Conservation (phyloP, 768 basidiomycete genomes). For the Suillus fuscotomentosus region DNA sequence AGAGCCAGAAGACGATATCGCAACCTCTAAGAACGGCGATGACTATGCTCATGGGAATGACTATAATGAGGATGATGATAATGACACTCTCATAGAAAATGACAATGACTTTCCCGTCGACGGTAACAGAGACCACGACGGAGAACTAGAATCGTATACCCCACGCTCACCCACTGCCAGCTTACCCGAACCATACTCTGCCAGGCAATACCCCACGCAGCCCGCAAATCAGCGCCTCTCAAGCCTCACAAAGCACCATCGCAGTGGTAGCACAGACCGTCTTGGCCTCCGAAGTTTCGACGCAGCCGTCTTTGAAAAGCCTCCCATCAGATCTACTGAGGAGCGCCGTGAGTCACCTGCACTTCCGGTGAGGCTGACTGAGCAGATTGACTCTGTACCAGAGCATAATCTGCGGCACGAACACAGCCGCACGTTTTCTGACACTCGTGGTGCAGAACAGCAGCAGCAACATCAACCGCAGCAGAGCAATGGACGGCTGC, state of each 20-base stretch:
- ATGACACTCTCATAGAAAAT: conserved; percentile 45
- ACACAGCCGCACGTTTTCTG: conserved; percentile 18
- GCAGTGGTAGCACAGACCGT: conserved; percentile 61
- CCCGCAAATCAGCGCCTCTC: conserved; percentile 28
- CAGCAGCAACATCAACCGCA: conserved; percentile 1
- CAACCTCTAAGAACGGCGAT: conserved; percentile 37
- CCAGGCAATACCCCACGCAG: conserved; percentile 30
- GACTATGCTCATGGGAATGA: conserved; percentile 38
- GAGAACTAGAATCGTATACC: conserved; percentile 59
- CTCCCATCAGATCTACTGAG: conserved; percentile 24
- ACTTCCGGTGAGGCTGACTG: conserved; percentile 15
- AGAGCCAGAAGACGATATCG: conserved; percentile 66
- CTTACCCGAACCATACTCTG: conserved; percentile 48
- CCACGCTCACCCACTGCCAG: conserved; percentile 64
- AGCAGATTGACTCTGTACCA: conserved; percentile 12
- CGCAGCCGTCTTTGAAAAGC: conserved; percentile 50
- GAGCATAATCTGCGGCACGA: conserved; percentile 20
- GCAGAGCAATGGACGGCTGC: conserved; percentile 32
- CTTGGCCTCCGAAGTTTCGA: conserved; percentile 61
- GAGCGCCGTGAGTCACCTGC: conserved; percentile 28
- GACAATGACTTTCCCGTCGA: conserved; percentile 31
- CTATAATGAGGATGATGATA: conserved; percentile 45
- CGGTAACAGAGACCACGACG: conserved; percentile 39
- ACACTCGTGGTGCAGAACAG: conserved; percentile 22
- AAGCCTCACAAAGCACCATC: conserved; percentile 47